These are phyloP conservation scores for Apocynum venetum DNA, from an alignment of 257 asterid species.

Conservation along the genomic window DNA sequence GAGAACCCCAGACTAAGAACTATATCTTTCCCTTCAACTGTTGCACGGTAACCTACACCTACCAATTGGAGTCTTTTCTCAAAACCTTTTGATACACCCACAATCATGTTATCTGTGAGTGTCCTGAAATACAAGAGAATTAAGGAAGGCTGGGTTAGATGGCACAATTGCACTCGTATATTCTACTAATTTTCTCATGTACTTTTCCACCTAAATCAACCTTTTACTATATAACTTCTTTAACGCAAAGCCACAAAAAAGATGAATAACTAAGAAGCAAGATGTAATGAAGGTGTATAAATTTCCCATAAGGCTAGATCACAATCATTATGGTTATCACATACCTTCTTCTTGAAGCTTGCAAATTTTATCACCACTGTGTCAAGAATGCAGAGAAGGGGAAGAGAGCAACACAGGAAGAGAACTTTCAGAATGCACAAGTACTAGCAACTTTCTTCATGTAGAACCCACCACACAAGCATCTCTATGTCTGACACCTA, in stretches of 20 bases:
- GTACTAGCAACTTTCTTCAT: background rate
- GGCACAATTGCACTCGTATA: background rate
- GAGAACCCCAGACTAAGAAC: constrained; percentile 92
- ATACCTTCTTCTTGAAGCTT: background rate
- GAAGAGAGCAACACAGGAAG: background rate
- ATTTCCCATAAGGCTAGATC: background rate
- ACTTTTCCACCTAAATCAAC: background rate
- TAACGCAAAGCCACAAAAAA: background rate
- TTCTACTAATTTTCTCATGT: background rate
- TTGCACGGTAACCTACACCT: constrained; percentile 95
- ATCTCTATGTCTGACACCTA: background rate
- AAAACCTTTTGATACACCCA: constrained; percentile 92
- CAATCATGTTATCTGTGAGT: constrained; percentile 90
- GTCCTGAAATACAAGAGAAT: constrained; percentile 49
- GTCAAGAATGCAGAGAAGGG: background rate
- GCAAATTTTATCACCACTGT: background rate
- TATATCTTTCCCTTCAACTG: constrained; percentile 77
- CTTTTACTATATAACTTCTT: background rate
- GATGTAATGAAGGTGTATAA: background rate
- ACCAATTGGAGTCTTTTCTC: constrained; percentile 90
- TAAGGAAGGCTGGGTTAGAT: background rate
- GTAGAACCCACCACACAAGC: background rate
- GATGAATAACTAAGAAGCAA: background rate
- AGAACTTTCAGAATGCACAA: background rate
- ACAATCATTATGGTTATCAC: background rate